Evolutionary conservation across 805 yeast species (phyloP), one percentile per base, ranked within the genome.

Genomic region (Lipomyces starkeyi): DNA sequence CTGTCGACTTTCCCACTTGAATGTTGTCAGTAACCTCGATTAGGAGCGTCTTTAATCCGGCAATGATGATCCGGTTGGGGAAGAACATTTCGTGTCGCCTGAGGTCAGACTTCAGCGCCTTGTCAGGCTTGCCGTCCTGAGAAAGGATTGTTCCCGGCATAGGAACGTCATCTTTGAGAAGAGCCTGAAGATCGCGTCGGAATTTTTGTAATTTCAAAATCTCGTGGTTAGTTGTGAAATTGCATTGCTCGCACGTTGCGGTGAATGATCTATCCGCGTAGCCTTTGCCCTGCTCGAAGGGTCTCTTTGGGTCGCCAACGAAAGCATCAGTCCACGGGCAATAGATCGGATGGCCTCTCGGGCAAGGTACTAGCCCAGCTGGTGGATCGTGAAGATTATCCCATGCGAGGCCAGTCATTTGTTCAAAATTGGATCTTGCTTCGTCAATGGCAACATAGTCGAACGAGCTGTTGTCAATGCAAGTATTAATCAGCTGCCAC

Each of bases 111-210:
- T 53, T 53, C 34, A 25, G 56, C 32, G 56, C 34, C 56, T 53
- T 53, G 17, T 53, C 56, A n/a, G 56, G 56, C 56, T 29, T 53
- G 13, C 56, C 56, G 3, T 53, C 56, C 7, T 1, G 34, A 53
- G 56, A 53, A 53, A 53, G 56, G 29, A 53, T 53, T 53, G 56
- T 53, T 53, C 56, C 56, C 34, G 56, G 56, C 56, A 53, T 53
- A 11, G 56, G 56, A 25, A 53, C 56, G 20, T 53, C 56, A 9
- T 53, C 29, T 53, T 53, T 53, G 32, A 53, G 56, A 53, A 53
- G 56, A 53, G 56, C 56, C 29, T 25, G 56, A 11, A 53, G 56
- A 53, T 53, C 56, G 34, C 56, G 56, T 53, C 56, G 56, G 34
- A 53, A 53, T 22, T 53, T 53, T 53, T 53, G 56, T 29, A 53